A percentile compares a stretch with the other conserved stretches of the same genome.
Evolutionary conservation across 345 rosid genomes (phyloP).

Genomic region (Mercurialis annua): DNA sequence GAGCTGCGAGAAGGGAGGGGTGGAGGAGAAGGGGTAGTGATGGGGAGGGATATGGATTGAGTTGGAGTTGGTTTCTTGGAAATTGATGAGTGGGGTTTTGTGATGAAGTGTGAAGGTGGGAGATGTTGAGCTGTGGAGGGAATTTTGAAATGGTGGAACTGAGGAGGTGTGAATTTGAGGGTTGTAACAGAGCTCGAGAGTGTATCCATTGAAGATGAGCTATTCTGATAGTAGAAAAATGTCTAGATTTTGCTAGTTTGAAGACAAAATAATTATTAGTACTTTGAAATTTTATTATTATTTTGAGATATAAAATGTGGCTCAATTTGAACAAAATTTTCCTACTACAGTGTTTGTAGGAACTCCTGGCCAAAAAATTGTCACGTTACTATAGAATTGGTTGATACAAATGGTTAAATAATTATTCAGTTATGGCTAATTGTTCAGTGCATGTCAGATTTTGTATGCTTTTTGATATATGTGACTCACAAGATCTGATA

Average conservation of each 20-base stretch:
- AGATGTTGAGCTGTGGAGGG: conserved; percentile 22
- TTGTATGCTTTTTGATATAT: too few relatives aligned
- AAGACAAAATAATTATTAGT: neutral
- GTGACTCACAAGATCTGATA: too few relatives aligned
- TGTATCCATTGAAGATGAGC: conserved; percentile 49
- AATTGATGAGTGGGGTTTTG: conserved; percentile 27
- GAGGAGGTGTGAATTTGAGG: conserved; percentile 37
- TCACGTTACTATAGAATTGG: too few relatives aligned
- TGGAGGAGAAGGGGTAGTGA: conserved; percentile 21
- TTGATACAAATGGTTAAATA: too few relatives aligned
- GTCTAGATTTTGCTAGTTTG: too few relatives aligned
- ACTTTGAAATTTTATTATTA: neutral
- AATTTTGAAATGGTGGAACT: conserved; percentile 31
- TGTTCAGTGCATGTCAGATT: too few relatives aligned
- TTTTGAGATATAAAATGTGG: neutral
- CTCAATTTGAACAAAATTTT: too few relatives aligned
- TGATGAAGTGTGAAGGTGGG: conserved; percentile 21
- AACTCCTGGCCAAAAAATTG: too few relatives aligned
- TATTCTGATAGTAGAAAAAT: too few relatives aligned
- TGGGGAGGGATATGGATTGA: conserved; percentile 12
- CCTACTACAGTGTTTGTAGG: too few relatives aligned
- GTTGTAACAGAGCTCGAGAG: conserved; percentile 52
- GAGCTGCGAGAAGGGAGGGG: conserved; percentile 18
- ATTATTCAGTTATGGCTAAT: too few relatives aligned
- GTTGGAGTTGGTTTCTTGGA: conserved; percentile 12